phyloP scores from a whole-genome alignment of 371 early-diverging fungal genomes.

The Mucor saturninus region DNA sequence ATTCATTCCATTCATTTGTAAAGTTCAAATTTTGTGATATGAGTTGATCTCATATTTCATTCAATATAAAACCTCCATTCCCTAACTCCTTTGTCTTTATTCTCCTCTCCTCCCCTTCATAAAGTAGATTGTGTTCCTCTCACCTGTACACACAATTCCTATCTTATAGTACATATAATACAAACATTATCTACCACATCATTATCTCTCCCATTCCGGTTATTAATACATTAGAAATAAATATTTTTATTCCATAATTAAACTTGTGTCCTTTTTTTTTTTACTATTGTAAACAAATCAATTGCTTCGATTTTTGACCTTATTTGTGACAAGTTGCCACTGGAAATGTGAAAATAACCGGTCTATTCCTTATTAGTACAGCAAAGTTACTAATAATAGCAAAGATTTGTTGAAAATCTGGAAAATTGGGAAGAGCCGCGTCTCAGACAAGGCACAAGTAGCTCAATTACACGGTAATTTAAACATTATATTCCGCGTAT shows the following conservation, averaged over 20 bases:
- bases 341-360: background rate
- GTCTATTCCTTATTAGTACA: background rate
- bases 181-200: background rate
- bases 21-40: constrained; percentile 3
- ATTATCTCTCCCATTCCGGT: background rate
- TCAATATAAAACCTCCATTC: constrained; percentile 4
- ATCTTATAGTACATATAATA: constrained; percentile 19
- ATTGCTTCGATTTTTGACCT: no score
- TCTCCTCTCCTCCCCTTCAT: constrained; percentile 2
- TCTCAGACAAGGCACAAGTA: background rate
- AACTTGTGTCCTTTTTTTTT: no score
- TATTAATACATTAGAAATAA: background rate
- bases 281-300: no score
- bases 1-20: constrained; percentile 11
- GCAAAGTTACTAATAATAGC: constrained; percentile 1
- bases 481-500: no score
- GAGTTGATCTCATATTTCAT: constrained; percentile 20
- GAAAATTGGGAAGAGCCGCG: constrained; percentile 1
- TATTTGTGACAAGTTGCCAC: no score
- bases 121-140: constrained; percentile 12
- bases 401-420: constrained; percentile 11
- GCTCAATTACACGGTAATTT: no score
- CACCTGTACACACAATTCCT: constrained; percentile 8
- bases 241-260: background rate
- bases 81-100: background rate